These are phyloP conservation scores for Ziziphus jujuba DNA, from an alignment of 306 rosid genomes.

Conservation along the genomic window DNA sequence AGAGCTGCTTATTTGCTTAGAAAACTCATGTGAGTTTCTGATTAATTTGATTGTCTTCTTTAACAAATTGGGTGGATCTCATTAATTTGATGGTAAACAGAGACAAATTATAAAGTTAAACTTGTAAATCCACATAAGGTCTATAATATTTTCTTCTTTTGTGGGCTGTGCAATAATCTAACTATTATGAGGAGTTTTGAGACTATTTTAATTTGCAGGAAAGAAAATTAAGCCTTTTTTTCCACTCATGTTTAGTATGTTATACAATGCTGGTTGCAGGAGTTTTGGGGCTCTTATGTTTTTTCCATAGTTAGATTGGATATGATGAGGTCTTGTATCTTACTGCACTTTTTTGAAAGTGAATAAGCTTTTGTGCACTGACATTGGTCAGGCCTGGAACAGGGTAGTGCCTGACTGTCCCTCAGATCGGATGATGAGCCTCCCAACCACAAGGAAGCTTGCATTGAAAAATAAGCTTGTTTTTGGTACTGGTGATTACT, in stretches of 20 bases:
- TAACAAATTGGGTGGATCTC: slow-evolving; percentile 13
- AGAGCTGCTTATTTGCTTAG: slow-evolving; percentile 67
- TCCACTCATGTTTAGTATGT: no score
- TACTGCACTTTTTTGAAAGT: not conserved
- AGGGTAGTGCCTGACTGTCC: slow-evolving; percentile 84
- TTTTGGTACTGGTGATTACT: slow-evolving; percentile 89
- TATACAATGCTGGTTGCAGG: not conserved
- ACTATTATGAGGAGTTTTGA: no score
- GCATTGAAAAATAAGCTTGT: slow-evolving; percentile 83
- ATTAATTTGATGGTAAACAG: not conserved
- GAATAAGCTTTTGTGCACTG: slow-evolving; percentile 13
- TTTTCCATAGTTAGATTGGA: no score
- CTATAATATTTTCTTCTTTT: not conserved
- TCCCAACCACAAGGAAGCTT: slow-evolving; percentile 84
- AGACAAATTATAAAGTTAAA: not conserved
- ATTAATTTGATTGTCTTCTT: slow-evolving; percentile 16
- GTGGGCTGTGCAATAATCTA: not conserved
- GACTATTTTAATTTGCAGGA: no score
- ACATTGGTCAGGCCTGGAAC: slow-evolving; percentile 32
- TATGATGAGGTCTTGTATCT: no score
- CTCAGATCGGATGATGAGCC: slow-evolving; percentile 73
- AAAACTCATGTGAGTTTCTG: slow-evolving; percentile 58
- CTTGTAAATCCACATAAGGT: not conserved
- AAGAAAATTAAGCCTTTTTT: no score
- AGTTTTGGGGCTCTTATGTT: no score